Evolutionary conservation across 768 basidiomycete genomes (phyloP).

Genomic region (Lactarius indigo): DNA sequence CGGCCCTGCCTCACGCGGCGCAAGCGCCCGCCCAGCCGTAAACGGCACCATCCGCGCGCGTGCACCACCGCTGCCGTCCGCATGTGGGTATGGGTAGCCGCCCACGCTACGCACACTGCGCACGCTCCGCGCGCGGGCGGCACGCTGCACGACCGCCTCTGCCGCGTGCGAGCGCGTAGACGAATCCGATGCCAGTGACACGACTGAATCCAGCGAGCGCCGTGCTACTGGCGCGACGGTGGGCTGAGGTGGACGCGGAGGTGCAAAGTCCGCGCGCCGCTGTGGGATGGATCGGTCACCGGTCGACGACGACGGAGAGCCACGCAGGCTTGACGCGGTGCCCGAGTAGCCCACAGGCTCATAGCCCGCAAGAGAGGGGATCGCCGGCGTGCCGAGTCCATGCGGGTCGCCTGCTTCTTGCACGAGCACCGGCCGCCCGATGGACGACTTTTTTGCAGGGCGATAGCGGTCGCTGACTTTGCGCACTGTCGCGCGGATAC

Average conservation of each 20-base stretch:
- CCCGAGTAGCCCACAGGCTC: constrained; percentile 36
- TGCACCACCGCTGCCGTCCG: constrained; percentile 27
- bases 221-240: constrained; percentile 21
- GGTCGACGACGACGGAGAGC: constrained; percentile 64
- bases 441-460: constrained; percentile 41
- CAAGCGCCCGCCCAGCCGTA: constrained; percentile 63
- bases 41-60: constrained; percentile 70
- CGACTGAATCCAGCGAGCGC: constrained; percentile 27
- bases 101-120: constrained; percentile 47
- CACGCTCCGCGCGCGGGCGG: constrained; percentile 52
- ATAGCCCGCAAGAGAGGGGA: constrained; percentile 21
- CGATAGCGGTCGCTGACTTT: constrained; percentile 59
- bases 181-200: constrained; percentile 32
- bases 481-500: constrained; percentile 59
- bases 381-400: constrained; percentile 13
- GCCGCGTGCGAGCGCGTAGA: constrained; percentile 38
- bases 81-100: constrained; percentile 36
- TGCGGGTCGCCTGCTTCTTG: constrained; percentile 22
- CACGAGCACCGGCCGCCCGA: constrained; percentile 56
- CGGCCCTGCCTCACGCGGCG: constrained; percentile 39
- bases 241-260: constrained; percentile 40
- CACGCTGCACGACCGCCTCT: constrained; percentile 47
- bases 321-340: constrained; percentile 44
- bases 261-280: constrained; percentile 64
- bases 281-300: constrained; percentile 63